A percentile compares a stretch with the other conserved stretches of the same genome.
Conservation (phyloP, 169 alveolate genomes). For the Plasmodium malariae region DNA sequence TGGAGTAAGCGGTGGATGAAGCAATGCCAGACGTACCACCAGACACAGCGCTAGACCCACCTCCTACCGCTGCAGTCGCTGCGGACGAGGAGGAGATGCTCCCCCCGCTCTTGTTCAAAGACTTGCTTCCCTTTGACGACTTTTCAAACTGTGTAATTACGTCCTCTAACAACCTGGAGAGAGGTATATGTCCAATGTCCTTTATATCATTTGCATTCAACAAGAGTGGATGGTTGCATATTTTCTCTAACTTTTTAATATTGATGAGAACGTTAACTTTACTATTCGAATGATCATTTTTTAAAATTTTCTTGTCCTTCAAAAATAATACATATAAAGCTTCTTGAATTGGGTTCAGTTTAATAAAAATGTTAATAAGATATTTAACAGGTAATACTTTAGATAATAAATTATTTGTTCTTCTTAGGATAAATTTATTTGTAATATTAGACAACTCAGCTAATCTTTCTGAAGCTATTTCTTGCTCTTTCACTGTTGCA, state of each 20-base stretch:
- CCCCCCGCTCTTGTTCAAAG: background rate
- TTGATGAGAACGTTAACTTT: slow-evolving; percentile 55
- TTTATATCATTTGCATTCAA: slow-evolving; percentile 31
- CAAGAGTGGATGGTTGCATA: slow-evolving; percentile 36
- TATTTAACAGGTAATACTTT: slow-evolving; percentile 93
- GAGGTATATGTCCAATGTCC: slow-evolving; percentile 83
- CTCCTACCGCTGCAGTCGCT: too few species aligned
- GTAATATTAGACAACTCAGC: slow-evolving; percentile 92
- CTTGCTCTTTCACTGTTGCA: slow-evolving; percentile 91
- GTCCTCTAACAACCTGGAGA: slow-evolving; percentile 77
- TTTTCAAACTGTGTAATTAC: slow-evolving; percentile 5
- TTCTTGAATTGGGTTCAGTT: slow-evolving; percentile 89
- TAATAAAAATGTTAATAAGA: slow-evolving; percentile 90
- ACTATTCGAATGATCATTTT: slow-evolving; percentile 25
- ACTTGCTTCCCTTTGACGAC: slow-evolving; percentile 3
- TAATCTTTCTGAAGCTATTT: slow-evolving; percentile 89
- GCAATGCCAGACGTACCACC: too few species aligned
- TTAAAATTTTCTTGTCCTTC: slow-evolving; percentile 38
- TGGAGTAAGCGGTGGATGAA: too few species aligned
- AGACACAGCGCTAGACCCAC: too few species aligned
- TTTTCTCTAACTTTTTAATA: slow-evolving; percentile 55
- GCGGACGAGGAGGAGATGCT: background rate
- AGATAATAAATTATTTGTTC: slow-evolving; percentile 91
- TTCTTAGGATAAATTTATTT: slow-evolving; percentile 90
- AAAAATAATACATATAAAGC: slow-evolving; percentile 85